phyloP scores from a whole-genome alignment of 2,329 filamentous ascomycete species.

The Hypoxylon sp. region DNA sequence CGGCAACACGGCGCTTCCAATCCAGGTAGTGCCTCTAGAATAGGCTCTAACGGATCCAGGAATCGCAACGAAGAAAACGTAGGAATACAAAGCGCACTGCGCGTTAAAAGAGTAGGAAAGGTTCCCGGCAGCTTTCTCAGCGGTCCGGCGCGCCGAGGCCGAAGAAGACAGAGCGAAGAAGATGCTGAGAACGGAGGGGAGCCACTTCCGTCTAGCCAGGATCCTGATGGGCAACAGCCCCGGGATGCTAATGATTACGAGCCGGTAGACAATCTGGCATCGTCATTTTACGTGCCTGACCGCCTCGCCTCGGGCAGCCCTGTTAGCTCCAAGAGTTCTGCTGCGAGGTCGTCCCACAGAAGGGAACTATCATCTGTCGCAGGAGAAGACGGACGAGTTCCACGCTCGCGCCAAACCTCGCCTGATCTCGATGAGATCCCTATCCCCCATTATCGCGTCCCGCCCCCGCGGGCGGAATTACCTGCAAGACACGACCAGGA shows the following conservation, averaged over 20 bases:
- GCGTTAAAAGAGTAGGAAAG: slow-evolving; percentile 81
- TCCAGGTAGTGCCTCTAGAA: slow-evolving; percentile 66
- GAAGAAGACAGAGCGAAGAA: slow-evolving; percentile 76
- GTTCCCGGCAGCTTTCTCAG: slow-evolving; percentile 82
- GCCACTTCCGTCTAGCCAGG: slow-evolving; percentile 55
- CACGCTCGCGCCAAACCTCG: slow-evolving; percentile 40
- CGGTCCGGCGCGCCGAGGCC: slow-evolving; percentile 81
- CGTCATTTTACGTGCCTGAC: slow-evolving; percentile 62
- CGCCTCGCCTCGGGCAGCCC: slow-evolving; percentile 70
- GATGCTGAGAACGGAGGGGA: slow-evolving; percentile 66
- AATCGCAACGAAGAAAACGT: slow-evolving; percentile 71
- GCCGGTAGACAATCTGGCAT: slow-evolving; percentile 53
- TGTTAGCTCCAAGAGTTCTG: slow-evolving; percentile 61
- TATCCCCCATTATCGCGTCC: slow-evolving; percentile 69
- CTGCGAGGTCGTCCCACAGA: slow-evolving; percentile 58
- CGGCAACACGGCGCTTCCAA: slow-evolving; percentile 61
- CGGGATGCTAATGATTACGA: slow-evolving; percentile 55
- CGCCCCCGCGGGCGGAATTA: slow-evolving; percentile 67
- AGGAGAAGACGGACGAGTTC: slow-evolving; percentile 51
- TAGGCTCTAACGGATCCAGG: slow-evolving; percentile 63
- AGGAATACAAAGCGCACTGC: slow-evolving; percentile 78
- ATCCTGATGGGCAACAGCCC: slow-evolving; percentile 57
- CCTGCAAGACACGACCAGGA: slow-evolving; percentile 82
- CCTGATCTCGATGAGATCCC: slow-evolving; percentile 57
- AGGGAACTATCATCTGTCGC: slow-evolving; percentile 52